Conservation (phyloP, 306 rosid genomes). For the Prunus kanzakura region DNA sequence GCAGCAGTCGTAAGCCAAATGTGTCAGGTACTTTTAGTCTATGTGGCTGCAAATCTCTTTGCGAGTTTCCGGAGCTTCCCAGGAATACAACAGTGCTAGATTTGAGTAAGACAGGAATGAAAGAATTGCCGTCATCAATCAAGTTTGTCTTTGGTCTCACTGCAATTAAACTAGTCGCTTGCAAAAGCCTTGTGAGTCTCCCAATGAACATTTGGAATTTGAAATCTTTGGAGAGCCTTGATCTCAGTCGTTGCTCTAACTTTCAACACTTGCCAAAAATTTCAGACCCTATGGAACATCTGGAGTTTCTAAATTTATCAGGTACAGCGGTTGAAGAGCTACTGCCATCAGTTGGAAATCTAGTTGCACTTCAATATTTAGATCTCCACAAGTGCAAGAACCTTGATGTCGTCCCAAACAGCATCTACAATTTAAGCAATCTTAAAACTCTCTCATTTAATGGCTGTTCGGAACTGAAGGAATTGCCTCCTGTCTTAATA, state of each 20-base stretch:
- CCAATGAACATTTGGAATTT: not conserved
- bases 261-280: not conserved
- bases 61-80: not conserved
- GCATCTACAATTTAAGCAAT: not conserved
- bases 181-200: not conserved
- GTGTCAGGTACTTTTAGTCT: not conserved
- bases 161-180: no score
- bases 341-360: not conserved
- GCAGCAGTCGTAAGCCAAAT: not conserved
- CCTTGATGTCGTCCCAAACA: not conserved
- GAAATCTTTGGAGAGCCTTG: not conserved
- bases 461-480: not conserved
- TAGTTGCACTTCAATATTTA: not conserved
- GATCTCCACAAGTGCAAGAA: not conserved
- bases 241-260: not conserved
- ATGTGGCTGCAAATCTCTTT: not conserved
- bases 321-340: no score
- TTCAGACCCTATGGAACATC: not conserved
- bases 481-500: not conserved
- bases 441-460: not conserved
- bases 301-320: no score
- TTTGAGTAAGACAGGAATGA: not conserved
- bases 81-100: not conserved
- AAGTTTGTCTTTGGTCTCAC: not conserved
- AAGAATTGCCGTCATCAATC: not conserved